A percentile compares a stretch with the other conserved stretches of the same genome.
These are phyloP conservation scores for Exophiala spinifera DNA, from an alignment of 2,329 filamentous ascomycete genomes.

Conservation along the genomic window DNA sequence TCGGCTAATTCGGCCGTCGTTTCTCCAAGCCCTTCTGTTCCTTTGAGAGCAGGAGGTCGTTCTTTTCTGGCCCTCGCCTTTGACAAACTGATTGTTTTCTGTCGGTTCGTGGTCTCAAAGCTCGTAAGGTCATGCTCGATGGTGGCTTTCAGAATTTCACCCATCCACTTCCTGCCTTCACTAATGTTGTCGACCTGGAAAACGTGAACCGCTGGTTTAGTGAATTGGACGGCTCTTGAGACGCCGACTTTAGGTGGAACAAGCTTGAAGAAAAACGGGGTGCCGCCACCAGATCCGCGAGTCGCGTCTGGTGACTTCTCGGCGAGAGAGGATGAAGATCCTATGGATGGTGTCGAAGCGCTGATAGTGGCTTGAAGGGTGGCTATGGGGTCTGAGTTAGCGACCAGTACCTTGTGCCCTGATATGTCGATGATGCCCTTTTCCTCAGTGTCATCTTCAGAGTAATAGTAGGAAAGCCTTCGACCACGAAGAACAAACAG, in stretches of 20 bases:
- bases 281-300: constrained; percentile 47
- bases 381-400: constrained; percentile 85
- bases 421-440: constrained; percentile 97
- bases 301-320: constrained; percentile 31
- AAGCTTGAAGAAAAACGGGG: constrained; percentile 97
- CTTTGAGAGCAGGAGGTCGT: constrained; percentile 84
- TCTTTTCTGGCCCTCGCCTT: constrained; percentile 87
- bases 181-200: constrained; percentile 91
- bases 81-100: constrained; percentile 88
- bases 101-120: constrained; percentile 82
- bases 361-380: constrained; percentile 89
- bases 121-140: constrained; percentile 83
- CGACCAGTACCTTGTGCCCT: constrained; percentile 91
- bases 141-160: constrained; percentile 95
- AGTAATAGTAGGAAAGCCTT: constrained; percentile 92
- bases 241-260: constrained; percentile 84
- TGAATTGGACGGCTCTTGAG: constrained; percentile 91
- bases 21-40: constrained; percentile 31
- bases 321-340: constrained; percentile 36
- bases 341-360: constrained; percentile 31
- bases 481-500: constrained; percentile 93
- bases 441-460: constrained; percentile 86
- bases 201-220: constrained; percentile 94
- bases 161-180: constrained; percentile 94
- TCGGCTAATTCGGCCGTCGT: constrained; percentile 14